Evolutionary conservation across 1,284 basidiomycete genomes (phyloP), one percentile per base, ranked within the genome.

Genomic region (Cutaneotrichosporon cavernicola): DNA sequence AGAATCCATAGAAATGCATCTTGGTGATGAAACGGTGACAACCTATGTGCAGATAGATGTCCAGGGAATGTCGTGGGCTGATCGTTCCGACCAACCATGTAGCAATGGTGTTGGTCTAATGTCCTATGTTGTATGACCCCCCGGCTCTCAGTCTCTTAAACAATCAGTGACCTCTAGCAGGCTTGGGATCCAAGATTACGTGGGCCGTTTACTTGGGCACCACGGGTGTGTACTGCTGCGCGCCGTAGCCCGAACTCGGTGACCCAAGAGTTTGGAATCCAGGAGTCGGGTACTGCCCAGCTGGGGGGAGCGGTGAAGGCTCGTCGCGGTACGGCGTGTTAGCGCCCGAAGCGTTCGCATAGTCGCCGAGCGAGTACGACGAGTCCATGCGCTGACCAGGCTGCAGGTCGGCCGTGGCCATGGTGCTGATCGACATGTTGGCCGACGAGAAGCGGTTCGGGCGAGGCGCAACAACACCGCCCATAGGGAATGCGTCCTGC

Each of bases 401-500:
- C 22, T 56, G 21, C 63, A 51, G 66, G 65, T 77, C 77, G 31
- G 72, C 69, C 0, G 77, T 79, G 9, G 74, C 77, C 70, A 79
- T 79, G n/a, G 74, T 76, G 58, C 67, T 69, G 16, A 76, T 60
- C 26, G 70, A 73, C 5, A 69, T 65, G 18, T 65, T 68, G 4
- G 64, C 50, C 16, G 72, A 72, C 63, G 71, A 72, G 14, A 63
- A 61, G 3, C 72, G 66, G 16, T 65, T 31, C 21, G 60, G 68
- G 21, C 52, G 63, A 2, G 73, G 71, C 11, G 69, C 65, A 26
- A 50, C 50, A 34, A 60, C 38, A 26, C 47, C 58, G 5, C 63
- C 70, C 64, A 71, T 68, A 5, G 70, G 61, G 68, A 66, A 71
- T 56, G 65, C 18, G 51, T 65, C 61, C 60, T 65, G 63, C 58